A percentile compares a stretch with the other conserved stretches of the same genome.
Conservation (phyloP, 805 yeast genomes). For the Candida endomychidarum region DNA sequence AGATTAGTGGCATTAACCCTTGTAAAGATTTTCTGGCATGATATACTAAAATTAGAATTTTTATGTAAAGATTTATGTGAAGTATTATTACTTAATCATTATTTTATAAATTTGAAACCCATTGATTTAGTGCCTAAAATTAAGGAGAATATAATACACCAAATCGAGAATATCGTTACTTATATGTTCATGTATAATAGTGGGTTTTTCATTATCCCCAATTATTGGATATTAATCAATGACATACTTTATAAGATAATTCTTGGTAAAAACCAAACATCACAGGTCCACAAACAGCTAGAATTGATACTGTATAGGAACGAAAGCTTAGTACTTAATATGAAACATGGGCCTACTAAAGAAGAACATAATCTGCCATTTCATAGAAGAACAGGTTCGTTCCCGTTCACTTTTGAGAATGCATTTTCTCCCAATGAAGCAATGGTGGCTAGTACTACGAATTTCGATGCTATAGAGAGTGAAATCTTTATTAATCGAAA, state of each 20-base stretch:
- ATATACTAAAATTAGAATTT: slow-evolving; percentile 54
- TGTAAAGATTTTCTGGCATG: slow-evolving; percentile 70
- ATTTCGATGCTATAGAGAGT: slow-evolving; percentile 14
- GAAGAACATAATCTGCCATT: slow-evolving; percentile 6
- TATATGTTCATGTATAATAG: slow-evolving; percentile 49
- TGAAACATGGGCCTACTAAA: slow-evolving; percentile 17
- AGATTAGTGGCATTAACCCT: slow-evolving; percentile 44
- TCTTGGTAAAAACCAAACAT: slow-evolving; percentile 16
- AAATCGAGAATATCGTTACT: slow-evolving; percentile 30
- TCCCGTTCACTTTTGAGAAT: slow-evolving; percentile 7
- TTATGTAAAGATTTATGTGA: slow-evolving; percentile 67
- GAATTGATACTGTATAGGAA: slow-evolving; percentile 65
- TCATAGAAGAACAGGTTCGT: slow-evolving; percentile 14
- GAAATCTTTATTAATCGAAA: slow-evolving; percentile 25
- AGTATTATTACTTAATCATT: slow-evolving; percentile 49
- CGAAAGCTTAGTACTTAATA: slow-evolving; percentile 65
- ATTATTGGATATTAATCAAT: slow-evolving; percentile 57
- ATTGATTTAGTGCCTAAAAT: slow-evolving; percentile 12
- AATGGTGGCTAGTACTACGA: background rate
- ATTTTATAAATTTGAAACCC: slow-evolving; percentile 9
- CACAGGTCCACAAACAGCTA: slow-evolving; percentile 46
- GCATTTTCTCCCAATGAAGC: background rate
- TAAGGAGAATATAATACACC: slow-evolving; percentile 26
- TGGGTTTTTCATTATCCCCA: slow-evolving; percentile 64
- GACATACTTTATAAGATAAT: slow-evolving; percentile 45